A percentile compares a stretch with the other conserved stretches of the same genome.
Evolutionary conservation across 805 yeast genomes (phyloP).

Genomic region (Ogataea wickerhamii): DNA sequence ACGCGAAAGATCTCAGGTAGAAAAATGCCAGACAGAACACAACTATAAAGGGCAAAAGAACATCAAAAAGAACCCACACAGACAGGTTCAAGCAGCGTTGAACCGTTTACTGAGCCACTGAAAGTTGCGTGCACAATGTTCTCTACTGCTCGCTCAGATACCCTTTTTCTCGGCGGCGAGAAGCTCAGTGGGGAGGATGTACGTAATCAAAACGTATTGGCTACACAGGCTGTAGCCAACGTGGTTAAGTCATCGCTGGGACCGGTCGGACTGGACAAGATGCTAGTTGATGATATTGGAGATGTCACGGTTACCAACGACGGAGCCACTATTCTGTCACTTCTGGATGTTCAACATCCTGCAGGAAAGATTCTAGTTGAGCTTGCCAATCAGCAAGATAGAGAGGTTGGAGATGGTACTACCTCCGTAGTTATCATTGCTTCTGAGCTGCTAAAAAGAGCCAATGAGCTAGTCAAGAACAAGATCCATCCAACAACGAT

Average conservation of each 20-base stretch:
- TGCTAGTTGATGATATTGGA: constrained; percentile 98
- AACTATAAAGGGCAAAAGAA: too few species aligned
- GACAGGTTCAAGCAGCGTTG: too few species aligned
- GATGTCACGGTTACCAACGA: constrained; percentile 98
- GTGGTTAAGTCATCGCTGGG: constrained; percentile 91
- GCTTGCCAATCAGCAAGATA: constrained; percentile 96
- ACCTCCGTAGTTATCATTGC: constrained; percentile 97
- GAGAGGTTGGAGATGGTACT: constrained; percentile 98
- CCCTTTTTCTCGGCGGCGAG: constrained; percentile 93
- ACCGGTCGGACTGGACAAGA: constrained; percentile 97
- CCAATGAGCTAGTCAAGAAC: constrained; percentile 88
- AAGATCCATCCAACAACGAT: constrained; percentile 98
- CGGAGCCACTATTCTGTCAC: constrained; percentile 91
- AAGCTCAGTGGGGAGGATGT: constrained; percentile 94
- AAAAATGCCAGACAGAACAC: too few species aligned
- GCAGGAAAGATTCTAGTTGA: constrained; percentile 97
- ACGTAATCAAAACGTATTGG: constrained; percentile 92
- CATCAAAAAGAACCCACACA: too few species aligned
- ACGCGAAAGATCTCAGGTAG: too few species aligned
- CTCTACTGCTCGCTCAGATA: constrained; percentile 83
- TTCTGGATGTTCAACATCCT: constrained; percentile 96
- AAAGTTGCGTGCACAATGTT: constrained; percentile 52
- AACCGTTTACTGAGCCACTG: too few species aligned
- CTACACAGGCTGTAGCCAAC: constrained; percentile 83
- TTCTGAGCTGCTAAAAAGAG: constrained; percentile 84